Base-by-base conservation (phyloP, 345 rosid genomes). In the Aquilaria sinensis region DNA sequence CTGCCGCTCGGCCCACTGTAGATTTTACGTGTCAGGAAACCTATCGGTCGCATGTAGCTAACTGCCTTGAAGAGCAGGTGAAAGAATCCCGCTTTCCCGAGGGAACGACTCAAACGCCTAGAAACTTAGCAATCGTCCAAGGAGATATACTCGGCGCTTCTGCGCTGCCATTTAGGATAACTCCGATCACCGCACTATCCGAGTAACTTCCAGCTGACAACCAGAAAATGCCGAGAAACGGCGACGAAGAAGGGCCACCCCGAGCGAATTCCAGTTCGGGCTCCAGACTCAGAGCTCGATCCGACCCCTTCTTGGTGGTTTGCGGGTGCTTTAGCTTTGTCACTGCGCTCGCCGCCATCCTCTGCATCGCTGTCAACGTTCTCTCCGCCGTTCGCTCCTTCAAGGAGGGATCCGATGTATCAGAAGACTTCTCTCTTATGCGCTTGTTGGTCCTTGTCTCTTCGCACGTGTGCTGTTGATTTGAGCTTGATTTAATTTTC, bases 331-430 rank as follows among this genome's bases (percentile, higher is more conserved):
- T 91, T 78, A 71, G 96, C 66, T 53, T 90, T 62, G 32, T 94
- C 9, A 85, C 96, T 1, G 65, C 85, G 56, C 67, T 94, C 31
- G 71, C 85, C 31, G 96, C 93, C 45, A 64, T 88, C 56, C 87
- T 94, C 52, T 94, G 99, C 74, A 63, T 85, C 52, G 85, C 75
- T 47, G 96, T 94, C 68, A 94, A 94, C 66, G 79, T 87, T 70
- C 84, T 89, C 72, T 93, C 96, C 14, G 99, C 96, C 46, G 53
- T 91, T 64, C 78, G 87, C 33, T 87, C 93, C 69, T 90, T 90
- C 86, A 57, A 77, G 29, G 60, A 77, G 46, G 88, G 93, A 74
- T 81, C 77, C 69, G 96, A 94, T 80, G 99, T 90, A 80, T 16
- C 5, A 37, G 62, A 16, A 4, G 47, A 12, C 56, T 53, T 14